These are phyloP conservation scores for Peronospora farinosa DNA, from an alignment of 352 stramenopile species.

Conservation along the genomic window DNA sequence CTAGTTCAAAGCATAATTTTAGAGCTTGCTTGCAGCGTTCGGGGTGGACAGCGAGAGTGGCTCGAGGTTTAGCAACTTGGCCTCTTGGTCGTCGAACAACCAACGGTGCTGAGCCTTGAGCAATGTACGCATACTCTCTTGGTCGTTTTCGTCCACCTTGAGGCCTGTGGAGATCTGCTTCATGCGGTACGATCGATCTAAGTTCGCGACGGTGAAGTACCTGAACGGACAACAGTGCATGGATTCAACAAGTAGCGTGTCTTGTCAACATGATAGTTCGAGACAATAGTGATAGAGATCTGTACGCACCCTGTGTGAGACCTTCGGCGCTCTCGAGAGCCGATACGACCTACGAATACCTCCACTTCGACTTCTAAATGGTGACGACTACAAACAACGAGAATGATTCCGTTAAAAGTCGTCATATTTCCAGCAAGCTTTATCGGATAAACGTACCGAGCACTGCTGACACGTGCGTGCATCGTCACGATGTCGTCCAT, in stretches of 20 bases:
- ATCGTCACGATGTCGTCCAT: slow-evolving; percentile 64
- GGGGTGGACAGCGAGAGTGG: slow-evolving; percentile 42
- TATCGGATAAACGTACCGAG: slow-evolving; percentile 28
- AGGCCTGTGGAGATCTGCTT: slow-evolving; percentile 55
- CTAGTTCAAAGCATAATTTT: slow-evolving; percentile 3
- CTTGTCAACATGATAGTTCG: background rate
- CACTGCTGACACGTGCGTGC: slow-evolving; percentile 51
- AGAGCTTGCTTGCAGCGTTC: slow-evolving; percentile 10
- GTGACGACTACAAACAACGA: slow-evolving; percentile 36
- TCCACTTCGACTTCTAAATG: slow-evolving; percentile 71
- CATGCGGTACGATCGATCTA: slow-evolving; percentile 49
- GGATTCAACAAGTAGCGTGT: background rate
- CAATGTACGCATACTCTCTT: slow-evolving; percentile 56
- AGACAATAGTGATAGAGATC: background rate
- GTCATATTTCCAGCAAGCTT: background rate
- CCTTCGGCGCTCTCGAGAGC: slow-evolving; percentile 37
- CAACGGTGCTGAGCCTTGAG: slow-evolving; percentile 70
- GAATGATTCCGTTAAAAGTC: slow-evolving; percentile 33
- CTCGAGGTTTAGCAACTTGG: slow-evolving; percentile 47
- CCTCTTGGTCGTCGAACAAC: slow-evolving; percentile 64
- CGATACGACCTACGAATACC: slow-evolving; percentile 55
- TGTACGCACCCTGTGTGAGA: slow-evolving; percentile 48
- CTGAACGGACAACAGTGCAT: slow-evolving; percentile 10
- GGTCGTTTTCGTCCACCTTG: slow-evolving; percentile 49
- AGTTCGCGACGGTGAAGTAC: slow-evolving; percentile 64